These are phyloP conservation scores for Ascomycota sp. DNA, from an alignment of 2,329 filamentous ascomycete genomes.

Conservation along the genomic window DNA sequence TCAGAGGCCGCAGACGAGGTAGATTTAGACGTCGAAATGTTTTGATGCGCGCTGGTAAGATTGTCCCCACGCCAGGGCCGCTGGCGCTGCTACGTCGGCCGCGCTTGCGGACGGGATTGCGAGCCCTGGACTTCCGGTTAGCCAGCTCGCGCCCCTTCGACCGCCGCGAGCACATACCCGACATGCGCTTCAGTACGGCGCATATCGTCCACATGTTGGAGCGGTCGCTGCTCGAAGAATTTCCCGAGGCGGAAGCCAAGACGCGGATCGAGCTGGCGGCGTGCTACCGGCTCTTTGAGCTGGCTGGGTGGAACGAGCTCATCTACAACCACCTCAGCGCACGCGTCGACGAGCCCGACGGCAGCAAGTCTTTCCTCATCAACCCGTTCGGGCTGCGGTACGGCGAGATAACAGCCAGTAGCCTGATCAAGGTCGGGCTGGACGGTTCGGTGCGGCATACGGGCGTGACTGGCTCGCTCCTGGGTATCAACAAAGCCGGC, in stretches of 20 bases:
- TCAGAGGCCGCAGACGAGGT: too few relatives aligned
- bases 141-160: not conserved
- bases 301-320: not conserved
- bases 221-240: not conserved
- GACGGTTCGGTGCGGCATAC: not conserved
- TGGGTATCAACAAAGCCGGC: not conserved
- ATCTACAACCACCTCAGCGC: not conserved
- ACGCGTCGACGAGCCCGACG: not conserved
- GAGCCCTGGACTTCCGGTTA: too few relatives aligned
- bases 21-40: too few relatives aligned
- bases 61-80: too few relatives aligned
- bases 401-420: not conserved
- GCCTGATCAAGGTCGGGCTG: not conserved
- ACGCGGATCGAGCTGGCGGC: not conserved
- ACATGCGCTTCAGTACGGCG: not conserved
- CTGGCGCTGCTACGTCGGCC: too few relatives aligned
- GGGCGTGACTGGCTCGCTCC: not conserved
- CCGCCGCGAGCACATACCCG: not conserved
- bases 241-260: not conserved
- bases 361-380: not conserved
- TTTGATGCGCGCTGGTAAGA: too few relatives aligned
- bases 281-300: not conserved
- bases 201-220: not conserved
- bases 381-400: not conserved
- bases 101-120: too few relatives aligned